phyloP scores from a whole-genome alignment of 2,329 filamentous ascomycete genomes.

The Beauveria varroae region DNA sequence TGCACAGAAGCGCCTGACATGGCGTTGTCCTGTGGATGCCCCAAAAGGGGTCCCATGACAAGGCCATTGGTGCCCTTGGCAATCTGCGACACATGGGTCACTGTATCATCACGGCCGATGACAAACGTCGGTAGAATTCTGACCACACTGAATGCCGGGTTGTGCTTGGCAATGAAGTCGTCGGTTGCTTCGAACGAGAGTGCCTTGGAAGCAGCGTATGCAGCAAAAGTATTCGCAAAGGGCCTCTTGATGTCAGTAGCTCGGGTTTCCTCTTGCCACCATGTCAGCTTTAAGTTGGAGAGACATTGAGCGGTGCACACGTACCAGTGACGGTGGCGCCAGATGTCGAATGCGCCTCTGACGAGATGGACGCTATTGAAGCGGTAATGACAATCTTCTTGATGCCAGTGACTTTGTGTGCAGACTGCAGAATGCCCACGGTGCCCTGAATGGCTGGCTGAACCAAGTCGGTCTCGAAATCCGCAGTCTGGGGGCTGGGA shows the following conservation, averaged over 20 bases:
- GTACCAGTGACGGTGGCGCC: slow-evolving; percentile 9
- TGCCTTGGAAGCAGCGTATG: slow-evolving; percentile 30
- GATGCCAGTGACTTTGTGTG: slow-evolving; percentile 25
- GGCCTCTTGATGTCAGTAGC: slow-evolving; percentile 13
- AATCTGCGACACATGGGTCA: slow-evolving; percentile 19
- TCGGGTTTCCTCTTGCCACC: background rate
- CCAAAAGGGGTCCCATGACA: slow-evolving; percentile 26
- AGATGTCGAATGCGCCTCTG: slow-evolving; percentile 9
- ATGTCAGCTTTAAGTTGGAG: background rate
- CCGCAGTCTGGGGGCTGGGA: slow-evolving; percentile 10
- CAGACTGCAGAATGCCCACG: slow-evolving; percentile 28
- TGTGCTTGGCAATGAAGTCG: slow-evolving; percentile 23
- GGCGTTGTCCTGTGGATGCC: slow-evolving; percentile 18
- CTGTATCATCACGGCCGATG: slow-evolving; percentile 28
- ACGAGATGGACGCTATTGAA: slow-evolving; percentile 22
- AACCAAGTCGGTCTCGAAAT: slow-evolving; percentile 18
- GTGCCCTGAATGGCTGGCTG: slow-evolving; percentile 29
- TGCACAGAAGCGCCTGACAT: slow-evolving; percentile 25
- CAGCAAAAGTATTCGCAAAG: slow-evolving; percentile 23
- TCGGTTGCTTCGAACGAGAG: slow-evolving; percentile 26
- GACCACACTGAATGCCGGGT: slow-evolving; percentile 28
- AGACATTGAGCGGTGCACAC: background rate
- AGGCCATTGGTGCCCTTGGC: slow-evolving; percentile 22
- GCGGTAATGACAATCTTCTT: slow-evolving; percentile 35
- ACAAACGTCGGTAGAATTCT: slow-evolving; percentile 30